Conservation (phyloP, 306 rosid species). For the Cicer judaicum region DNA sequence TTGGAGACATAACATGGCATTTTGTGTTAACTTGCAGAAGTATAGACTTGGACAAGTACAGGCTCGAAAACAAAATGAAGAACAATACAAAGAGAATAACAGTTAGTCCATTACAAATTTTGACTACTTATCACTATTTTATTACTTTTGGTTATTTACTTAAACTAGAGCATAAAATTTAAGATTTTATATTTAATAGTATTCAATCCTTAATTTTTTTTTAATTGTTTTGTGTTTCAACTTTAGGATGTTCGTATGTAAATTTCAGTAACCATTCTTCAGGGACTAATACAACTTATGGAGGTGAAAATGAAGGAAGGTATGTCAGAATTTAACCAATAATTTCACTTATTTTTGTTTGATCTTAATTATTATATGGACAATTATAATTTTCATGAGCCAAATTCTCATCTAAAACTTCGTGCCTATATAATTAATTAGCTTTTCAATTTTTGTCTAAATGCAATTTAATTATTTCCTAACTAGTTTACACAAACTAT, state of each 20-base stretch:
- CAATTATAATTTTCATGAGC: slow-evolving; percentile 4
- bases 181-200: not conserved
- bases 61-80: slow-evolving; percentile 57
- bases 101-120: slow-evolving; percentile 50
- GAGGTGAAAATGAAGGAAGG: slow-evolving; percentile 63
- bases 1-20: slow-evolving; percentile 25
- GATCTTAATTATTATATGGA: not conserved
- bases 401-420: slow-evolving; percentile 27
- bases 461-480: slow-evolving; percentile 36
- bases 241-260: slow-evolving; percentile 61
- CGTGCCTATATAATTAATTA: not conserved
- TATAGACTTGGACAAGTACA: slow-evolving; percentile 84
- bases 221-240: not conserved
- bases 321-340: slow-evolving; percentile 48
- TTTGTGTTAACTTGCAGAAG: slow-evolving; percentile 60
- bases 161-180: not conserved
- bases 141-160: not conserved
- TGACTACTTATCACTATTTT: slow-evolving; percentile 12
- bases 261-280: slow-evolving; percentile 56
- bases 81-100: slow-evolving; percentile 58
- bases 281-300: slow-evolving; percentile 52
- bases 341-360: slow-evolving; percentile 12
- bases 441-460: slow-evolving; percentile 13
- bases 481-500: slow-evolving; percentile 27
- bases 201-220: not conserved